Evolutionary conservation across 768 basidiomycete species (phyloP), one percentile per base, ranked within the genome.

Genomic region (Strobilomyces confusus): DNA sequence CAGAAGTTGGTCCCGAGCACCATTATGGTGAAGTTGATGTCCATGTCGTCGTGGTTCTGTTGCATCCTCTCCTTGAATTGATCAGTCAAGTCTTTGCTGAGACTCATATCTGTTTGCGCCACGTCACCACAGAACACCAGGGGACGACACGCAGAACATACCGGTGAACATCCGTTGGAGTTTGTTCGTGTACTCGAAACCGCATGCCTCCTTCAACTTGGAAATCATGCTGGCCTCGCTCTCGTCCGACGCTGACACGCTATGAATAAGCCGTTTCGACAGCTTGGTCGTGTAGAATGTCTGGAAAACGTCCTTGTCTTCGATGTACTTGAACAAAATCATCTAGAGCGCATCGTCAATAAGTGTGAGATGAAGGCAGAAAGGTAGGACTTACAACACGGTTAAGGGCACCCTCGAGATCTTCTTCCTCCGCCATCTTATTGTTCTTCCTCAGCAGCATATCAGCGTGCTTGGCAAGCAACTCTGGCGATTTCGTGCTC

Each of bases 251-350:
- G 92, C 91, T 12, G 93, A 98, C 3, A 89, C 84, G 13, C 84
- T 83, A 60, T 91, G 86, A 60, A 99, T 92, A 23, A 99, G 83
- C 56, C 95, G 92, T 67, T 90, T 91, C 33, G 91, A 91, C 22
- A 98, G 73, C 69, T 92, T 95, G 58, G 92, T 95, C 15, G 88
- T 89, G 74, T 99, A 98, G 79, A 95, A 98, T 17, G 89, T 89
- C 67, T 95, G 94, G 84, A 98, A 99, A 13, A 98, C 92, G 60
- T 99, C 95, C 76, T 97, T 97, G 77, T 98, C 95, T 68, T 95
- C 92, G 62, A 98, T 88, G 72, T 97, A 98, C 69, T 94, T 94
- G 88, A 99, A 97, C 45, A 98, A 75, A 14, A 91, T 79, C 94
- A 98, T 97, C 95, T 98, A 65, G 2, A 57, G 34, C 14, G 25